Base-by-base conservation (phyloP, 306 rosid genomes). In the Oemleria cerasiformis region DNA sequence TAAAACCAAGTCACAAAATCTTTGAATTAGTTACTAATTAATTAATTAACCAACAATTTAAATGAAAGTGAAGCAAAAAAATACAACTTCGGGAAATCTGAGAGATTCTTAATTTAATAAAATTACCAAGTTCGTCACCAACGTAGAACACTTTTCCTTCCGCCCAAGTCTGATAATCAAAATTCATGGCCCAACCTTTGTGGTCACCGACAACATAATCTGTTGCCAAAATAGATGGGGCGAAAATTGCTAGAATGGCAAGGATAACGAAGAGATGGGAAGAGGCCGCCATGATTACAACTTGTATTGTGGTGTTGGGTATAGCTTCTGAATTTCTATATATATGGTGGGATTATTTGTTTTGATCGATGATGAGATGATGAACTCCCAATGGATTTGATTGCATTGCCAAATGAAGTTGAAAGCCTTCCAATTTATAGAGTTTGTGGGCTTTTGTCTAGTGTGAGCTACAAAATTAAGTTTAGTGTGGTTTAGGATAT, bases 41-140 rank as follows among this genome's bases (percentile, higher is more conserved):
- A 1, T 25, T 25, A 25, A 25, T 25, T 14, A 62, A 1, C 7
- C 19, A 47, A 16, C 16, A 6, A 7, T 67, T 8, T 1, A 3
- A 17, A n/a, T 0, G 0, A 1, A 34, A 45, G 14, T 5, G 0
- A 38, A 8, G 30, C 5, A 36, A 15, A 47, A 10, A 11, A 48
- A 1, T 36, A 11, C 20, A 7, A 40, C 10, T 17, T 8, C 7
- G 72, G 53, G 13, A 3, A 9, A 4, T 9, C 11, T 9, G 30
- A 25, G 30, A 7, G 8, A 47, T 17, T 16, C n/a, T n/a, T 49
- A 49, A 49, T 0, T 8, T 5, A 13, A 0, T 54, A 0, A 8
- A 23, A 47, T 72, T 78, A 84, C 88, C 70, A 17, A 78, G 76
- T 20, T 60, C 70, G 60, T 85, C 82, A 5, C 88, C 86, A 6